phyloP scores from a whole-genome alignment of 2,329 filamentous ascomycete genomes.

The Fusarium austroafricanum region DNA sequence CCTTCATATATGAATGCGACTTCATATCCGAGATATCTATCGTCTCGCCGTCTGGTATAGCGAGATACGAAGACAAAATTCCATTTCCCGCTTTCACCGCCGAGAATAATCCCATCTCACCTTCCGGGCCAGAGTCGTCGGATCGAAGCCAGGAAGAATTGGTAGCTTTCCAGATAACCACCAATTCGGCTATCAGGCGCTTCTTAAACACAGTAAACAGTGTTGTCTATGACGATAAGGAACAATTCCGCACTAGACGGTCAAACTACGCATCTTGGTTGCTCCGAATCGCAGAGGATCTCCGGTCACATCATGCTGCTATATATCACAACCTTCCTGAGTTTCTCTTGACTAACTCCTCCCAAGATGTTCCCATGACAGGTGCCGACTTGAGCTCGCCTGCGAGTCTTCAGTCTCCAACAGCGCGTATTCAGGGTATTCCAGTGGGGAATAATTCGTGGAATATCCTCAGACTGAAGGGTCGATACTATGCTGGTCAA shows the following conservation, averaged over 20 bases:
- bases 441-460: conserved; percentile 45
- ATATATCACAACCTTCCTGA: conserved; percentile 46
- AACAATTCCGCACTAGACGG: conserved; percentile 36
- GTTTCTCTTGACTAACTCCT: conserved; percentile 31
- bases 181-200: conserved; percentile 47
- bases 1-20: conserved; percentile 48
- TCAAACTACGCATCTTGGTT: conserved; percentile 45
- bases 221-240: conserved; percentile 46
- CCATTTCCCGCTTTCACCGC: conserved; percentile 19
- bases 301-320: conserved; percentile 45
- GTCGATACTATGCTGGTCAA: conserved; percentile 47
- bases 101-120: background rate
- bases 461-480: conserved; percentile 47
- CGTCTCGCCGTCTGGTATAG: conserved; percentile 46
- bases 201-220: conserved; percentile 49
- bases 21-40: conserved; percentile 48
- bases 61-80: conserved; percentile 44
- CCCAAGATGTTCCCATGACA: background rate
- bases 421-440: background rate
- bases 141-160: conserved; percentile 38
- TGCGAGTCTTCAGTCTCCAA: background rate
- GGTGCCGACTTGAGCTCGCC: background rate
- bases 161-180: conserved; percentile 48
- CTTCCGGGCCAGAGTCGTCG: background rate
- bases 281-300: conserved; percentile 41